Evolutionary conservation across 371 early-diverging fungal genomes (phyloP), one percentile per base, ranked within the genome.

Genomic region (Dinochytrium kinnereticum): DNA sequence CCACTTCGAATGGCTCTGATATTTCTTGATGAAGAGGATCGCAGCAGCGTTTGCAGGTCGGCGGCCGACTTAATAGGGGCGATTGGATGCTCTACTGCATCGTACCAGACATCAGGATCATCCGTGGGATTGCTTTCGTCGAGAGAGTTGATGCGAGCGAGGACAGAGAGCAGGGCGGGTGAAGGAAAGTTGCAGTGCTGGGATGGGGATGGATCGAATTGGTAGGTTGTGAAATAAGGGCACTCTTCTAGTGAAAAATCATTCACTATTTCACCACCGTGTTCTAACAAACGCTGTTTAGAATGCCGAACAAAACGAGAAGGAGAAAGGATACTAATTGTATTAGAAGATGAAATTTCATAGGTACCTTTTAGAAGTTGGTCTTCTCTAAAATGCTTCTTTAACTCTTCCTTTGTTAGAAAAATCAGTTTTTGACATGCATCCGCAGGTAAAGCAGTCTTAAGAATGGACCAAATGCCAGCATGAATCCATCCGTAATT

Each of bases 401-500:
- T n/a, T 64, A 84, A 70, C 51, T 84, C 73, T 0, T 59, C 70
- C 30, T 74, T 75, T n/a, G 76, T 69, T 21, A 84, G 28, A 76
- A 85, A 85, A 34, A 76, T 39, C 17, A 83, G 71, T 33, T 78
- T 78, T 28, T 72, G 67, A 59, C 74, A 77, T 1, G 83, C 82
- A 37, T 81, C 81, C 3, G 78, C 77, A 0, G 83, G 73, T 2
- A 85, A 70, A 0, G 73, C 75, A 5, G 78, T 39, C 61, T 79
- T 78, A n/a, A 83, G 28, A 5, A 85, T 68, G 57, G 73, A 71
- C 85, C 85, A 85, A 1, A 85, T 76, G 1, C 85, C 85, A 10
- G 82, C 70, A 70, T 85, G 85, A 26, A 85, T 53, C 85, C 85
- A 85, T 26, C 85, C 85, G 59, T 83, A 85, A 70, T 85, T 85